These are phyloP conservation scores for Erysimum cheiri DNA, from an alignment of 441 rosid species.

Conservation along the genomic window DNA sequence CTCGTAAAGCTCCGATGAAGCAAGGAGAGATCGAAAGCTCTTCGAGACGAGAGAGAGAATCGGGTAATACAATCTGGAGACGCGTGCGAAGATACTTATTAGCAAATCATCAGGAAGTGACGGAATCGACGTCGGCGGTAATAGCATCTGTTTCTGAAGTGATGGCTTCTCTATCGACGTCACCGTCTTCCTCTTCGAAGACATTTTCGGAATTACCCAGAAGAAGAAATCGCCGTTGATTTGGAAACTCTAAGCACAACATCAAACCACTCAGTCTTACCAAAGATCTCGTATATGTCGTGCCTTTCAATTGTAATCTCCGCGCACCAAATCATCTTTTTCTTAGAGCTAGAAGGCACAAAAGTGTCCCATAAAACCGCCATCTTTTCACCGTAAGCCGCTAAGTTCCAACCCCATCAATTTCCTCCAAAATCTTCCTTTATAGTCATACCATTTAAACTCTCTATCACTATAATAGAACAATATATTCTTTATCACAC, in stretches of 20 bases:
- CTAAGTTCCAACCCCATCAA: constrained; percentile 20
- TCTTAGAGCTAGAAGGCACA: constrained; percentile 10
- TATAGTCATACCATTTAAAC: constrained; percentile 29
- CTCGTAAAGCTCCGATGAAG: constrained; percentile 22
- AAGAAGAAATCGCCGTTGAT: not conserved
- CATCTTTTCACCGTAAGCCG: constrained; percentile 30
- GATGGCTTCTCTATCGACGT: not conserved
- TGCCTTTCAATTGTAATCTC: not conserved
- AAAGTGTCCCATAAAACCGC: constrained; percentile 28
- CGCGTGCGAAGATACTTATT: not conserved
- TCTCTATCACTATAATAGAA: not conserved
- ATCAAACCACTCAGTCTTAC: constrained; percentile 32
- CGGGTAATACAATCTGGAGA: constrained; percentile 1
- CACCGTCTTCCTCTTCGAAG: not conserved
- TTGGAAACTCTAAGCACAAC: constrained; percentile 14
- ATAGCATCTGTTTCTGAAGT: not conserved
- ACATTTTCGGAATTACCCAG: not conserved
- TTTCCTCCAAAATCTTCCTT: constrained; percentile 12
- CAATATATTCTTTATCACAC: constrained; percentile 24
- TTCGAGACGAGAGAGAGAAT: constrained; percentile 20
- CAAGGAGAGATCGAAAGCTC: constrained; percentile 2
- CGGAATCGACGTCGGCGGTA: not conserved
- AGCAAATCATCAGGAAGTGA: constrained; percentile 21
- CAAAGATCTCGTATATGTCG: not conserved
- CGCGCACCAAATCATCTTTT: constrained; percentile 29